These are phyloP conservation scores for Lunasporangiospora selenospora DNA, from an alignment of 192 early-diverging fungal species.

Conservation along the genomic window DNA sequence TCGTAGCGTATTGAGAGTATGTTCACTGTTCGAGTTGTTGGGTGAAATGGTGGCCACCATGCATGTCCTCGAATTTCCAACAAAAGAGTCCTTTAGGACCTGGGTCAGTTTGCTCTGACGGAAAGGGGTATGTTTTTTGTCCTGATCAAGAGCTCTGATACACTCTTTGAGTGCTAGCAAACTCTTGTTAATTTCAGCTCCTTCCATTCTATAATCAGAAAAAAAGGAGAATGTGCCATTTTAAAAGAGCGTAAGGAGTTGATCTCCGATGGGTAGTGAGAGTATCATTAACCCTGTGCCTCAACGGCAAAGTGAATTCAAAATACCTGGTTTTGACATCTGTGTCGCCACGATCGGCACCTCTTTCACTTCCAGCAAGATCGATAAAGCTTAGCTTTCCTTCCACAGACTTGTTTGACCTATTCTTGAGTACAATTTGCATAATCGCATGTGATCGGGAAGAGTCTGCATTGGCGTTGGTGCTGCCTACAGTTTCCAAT, in stretches of 20 bases:
- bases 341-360: constrained; percentile 90
- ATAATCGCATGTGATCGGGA: constrained; percentile 97
- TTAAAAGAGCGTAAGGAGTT: background rate
- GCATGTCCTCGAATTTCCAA: constrained; percentile 93
- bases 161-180: constrained; percentile 95
- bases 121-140: constrained; percentile 93
- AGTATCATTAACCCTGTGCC: background rate
- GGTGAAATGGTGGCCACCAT: constrained; percentile 98
- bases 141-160: constrained; percentile 91
- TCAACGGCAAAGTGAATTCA: background rate
- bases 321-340: constrained; percentile 84
- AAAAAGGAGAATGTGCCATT: background rate
- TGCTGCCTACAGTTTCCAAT: constrained; percentile 60
- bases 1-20: constrained; percentile 91
- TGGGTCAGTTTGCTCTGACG: constrained; percentile 94
- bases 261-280: background rate
- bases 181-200: constrained; percentile 97
- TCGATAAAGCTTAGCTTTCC: constrained; percentile 96
- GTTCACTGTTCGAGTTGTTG: constrained; percentile 86
- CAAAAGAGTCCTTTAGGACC: constrained; percentile 93
- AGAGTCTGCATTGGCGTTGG: constrained; percentile 90
- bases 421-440: constrained; percentile 83
- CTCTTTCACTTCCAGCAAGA: constrained; percentile 95
- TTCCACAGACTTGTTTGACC: no score
- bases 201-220: constrained; percentile 79